These are phyloP conservation scores for Hyaloscypha bicolor DNA, from an alignment of 495 filamentous ascomycete species.

Conservation along the genomic window DNA sequence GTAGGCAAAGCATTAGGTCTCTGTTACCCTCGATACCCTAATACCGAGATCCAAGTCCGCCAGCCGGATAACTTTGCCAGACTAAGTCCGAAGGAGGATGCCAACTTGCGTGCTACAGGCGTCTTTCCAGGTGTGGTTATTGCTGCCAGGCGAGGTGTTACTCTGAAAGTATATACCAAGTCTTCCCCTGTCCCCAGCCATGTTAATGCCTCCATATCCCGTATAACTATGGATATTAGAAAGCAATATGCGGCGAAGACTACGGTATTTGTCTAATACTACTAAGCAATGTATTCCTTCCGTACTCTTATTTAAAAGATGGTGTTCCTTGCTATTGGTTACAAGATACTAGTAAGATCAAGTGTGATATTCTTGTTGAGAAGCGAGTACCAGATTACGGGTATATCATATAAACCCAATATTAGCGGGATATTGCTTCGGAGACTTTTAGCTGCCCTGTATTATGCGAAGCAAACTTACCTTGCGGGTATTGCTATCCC, in stretches of 20 bases:
- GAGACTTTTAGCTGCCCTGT: conserved; percentile 16
- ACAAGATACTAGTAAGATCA: conserved; percentile 15
- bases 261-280: conserved; percentile 17
- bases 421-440: conserved; percentile 11
- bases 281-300: conserved; percentile 13
- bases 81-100: conserved; percentile 30
- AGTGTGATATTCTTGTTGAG: conserved; percentile 18
- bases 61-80: conserved; percentile 31
- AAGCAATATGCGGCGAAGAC: conserved; percentile 16
- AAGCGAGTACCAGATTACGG: conserved; percentile 22
- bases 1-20: conserved; percentile 46
- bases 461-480: conserved; percentile 15
- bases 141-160: conserved; percentile 20
- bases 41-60: conserved; percentile 40
- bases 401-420: conserved; percentile 12
- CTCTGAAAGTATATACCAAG: conserved; percentile 24
- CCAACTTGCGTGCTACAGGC: conserved; percentile 15
- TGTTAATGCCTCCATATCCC: conserved; percentile 17
- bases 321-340: conserved; percentile 16
- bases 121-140: conserved; percentile 22
- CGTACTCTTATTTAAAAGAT: conserved; percentile 21
- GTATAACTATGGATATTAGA: conserved; percentile 22
- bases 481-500: conserved; percentile 22
- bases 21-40: conserved; percentile 42
- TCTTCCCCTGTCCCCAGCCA: conserved; percentile 20